A percentile compares a stretch with the other conserved stretches of the same genome.
Conservation (phyloP, 768 basidiomycete species). For the Pleurotus cornucopiae region DNA sequence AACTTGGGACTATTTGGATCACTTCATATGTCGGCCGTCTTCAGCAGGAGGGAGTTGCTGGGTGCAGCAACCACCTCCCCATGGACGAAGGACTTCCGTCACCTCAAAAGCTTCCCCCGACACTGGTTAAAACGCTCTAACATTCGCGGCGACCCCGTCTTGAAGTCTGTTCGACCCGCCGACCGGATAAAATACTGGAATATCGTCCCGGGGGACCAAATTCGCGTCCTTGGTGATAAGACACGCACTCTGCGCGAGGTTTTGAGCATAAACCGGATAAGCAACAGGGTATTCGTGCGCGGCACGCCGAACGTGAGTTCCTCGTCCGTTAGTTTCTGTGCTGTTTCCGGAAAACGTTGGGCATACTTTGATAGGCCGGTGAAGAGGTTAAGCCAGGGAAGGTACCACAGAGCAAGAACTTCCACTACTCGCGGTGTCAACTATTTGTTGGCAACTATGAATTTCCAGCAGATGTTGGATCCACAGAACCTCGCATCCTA, state of each 20-base stretch:
- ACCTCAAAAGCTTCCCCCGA: slow-evolving; percentile 59
- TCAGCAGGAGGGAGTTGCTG: slow-evolving; percentile 28
- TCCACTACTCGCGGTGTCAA: slow-evolving; percentile 80
- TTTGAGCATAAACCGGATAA: slow-evolving; percentile 65
- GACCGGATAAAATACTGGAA: slow-evolving; percentile 87
- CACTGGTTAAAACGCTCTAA: slow-evolving; percentile 41
- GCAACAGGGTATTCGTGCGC: slow-evolving; percentile 61
- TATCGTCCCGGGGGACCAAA: slow-evolving; percentile 78
- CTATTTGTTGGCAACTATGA: slow-evolving; percentile 68
- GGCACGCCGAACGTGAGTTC: slow-evolving; percentile 31
- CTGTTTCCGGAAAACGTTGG: not conserved
- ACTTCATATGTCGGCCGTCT: not conserved
- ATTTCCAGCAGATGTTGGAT: slow-evolving; percentile 41
- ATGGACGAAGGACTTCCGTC: slow-evolving; percentile 65
- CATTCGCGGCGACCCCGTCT: slow-evolving; percentile 35
- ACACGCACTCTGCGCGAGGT: slow-evolving; percentile 63
- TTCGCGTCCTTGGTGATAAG: slow-evolving; percentile 65
- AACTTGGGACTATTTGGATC: no score
- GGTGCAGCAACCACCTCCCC: slow-evolving; percentile 46
- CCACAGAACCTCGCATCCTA: slow-evolving; percentile 30
- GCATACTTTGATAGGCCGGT: slow-evolving; percentile 12
- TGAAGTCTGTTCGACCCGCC: slow-evolving; percentile 55
- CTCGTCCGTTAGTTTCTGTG: not conserved
- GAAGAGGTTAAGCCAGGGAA: slow-evolving; percentile 21
- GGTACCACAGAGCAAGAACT: slow-evolving; percentile 38